Conservation (phyloP, 129 eudicot genomes). For the Flaveria linearis region DNA sequence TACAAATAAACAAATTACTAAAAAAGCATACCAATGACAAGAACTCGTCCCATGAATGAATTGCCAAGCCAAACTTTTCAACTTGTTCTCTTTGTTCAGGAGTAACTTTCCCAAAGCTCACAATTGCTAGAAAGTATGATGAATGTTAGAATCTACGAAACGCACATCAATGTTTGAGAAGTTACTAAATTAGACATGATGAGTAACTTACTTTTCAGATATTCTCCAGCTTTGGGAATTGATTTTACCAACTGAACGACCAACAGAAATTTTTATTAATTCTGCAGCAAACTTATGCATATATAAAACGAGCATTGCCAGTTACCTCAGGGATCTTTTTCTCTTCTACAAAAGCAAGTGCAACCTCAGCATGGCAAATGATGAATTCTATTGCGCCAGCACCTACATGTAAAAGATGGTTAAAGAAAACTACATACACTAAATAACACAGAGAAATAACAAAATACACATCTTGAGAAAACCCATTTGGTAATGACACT, state of each 20-base stretch:
- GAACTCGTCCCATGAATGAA: constrained; percentile 89
- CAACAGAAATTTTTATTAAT: constrained; percentile 14
- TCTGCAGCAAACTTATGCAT: not conserved
- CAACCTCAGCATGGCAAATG: constrained; percentile 82
- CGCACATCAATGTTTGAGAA: not conserved
- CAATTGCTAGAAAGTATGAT: constrained; percentile 52
- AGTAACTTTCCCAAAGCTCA: constrained; percentile 83
- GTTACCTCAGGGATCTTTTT: constrained; percentile 83
- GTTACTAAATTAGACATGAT: not conserved
- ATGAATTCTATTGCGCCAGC: constrained; percentile 91
- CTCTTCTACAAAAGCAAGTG: constrained; percentile 81
- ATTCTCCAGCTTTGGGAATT: constrained; percentile 60
- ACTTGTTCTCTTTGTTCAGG: constrained; percentile 65
- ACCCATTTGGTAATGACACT: not conserved
- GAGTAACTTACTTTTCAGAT: constrained; percentile 75
- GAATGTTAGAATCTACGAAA: constrained; percentile 12
- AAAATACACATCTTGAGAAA: not conserved
- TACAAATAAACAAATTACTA: not conserved
- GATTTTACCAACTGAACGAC: constrained; percentile 69
- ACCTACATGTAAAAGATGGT: constrained; percentile 49
- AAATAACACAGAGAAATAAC: not conserved
- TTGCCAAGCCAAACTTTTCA: constrained; percentile 54
- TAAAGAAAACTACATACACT: not conserved
- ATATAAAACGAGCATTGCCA: not conserved
- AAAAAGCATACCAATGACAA: constrained; percentile 55